These are phyloP conservation scores for Cocos nucifera DNA, from an alignment of 176 grass and related monocot species.

Conservation along the genomic window DNA sequence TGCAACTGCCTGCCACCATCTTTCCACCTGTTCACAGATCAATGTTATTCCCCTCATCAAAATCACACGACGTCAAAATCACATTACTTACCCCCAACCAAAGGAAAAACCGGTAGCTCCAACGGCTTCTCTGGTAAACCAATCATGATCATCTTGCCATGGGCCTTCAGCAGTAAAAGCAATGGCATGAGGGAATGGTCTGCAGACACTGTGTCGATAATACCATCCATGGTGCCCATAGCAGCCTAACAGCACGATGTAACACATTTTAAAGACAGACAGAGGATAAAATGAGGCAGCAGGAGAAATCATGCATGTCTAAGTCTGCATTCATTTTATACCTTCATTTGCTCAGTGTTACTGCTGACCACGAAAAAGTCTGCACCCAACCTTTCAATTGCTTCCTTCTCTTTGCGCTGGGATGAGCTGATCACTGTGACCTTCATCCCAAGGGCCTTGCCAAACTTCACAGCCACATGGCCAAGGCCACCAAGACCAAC, in stretches of 20 bases:
- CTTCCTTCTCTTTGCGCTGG: constrained; percentile 36
- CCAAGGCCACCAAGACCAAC: constrained; percentile 56
- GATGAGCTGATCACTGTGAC: constrained; percentile 59
- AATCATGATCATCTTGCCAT: constrained; percentile 48
- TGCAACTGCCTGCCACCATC: constrained; percentile 35
- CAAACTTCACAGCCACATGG: constrained; percentile 61
- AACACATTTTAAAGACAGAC: too few species aligned
- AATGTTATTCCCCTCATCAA: too few species aligned
- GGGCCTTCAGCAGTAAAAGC: constrained; percentile 29
- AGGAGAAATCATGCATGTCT: too few species aligned
- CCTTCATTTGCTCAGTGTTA: constrained; percentile 37
- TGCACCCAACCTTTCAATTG: constrained; percentile 33
- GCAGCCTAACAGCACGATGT: constrained; percentile 10
- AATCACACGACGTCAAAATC: too few species aligned
- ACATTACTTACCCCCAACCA: constrained; percentile 22
- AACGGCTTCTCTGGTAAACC: constrained; percentile 45
- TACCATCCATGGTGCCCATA: constrained; percentile 45
- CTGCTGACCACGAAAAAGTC: constrained; percentile 42
- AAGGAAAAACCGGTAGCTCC: constrained; percentile 32
- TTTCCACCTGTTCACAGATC: constrained; percentile 27
- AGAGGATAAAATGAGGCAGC: too few species aligned
- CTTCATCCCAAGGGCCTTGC: constrained; percentile 44
- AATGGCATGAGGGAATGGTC: constrained; percentile 20
- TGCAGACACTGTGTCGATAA: constrained; percentile 42
- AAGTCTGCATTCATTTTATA: not conserved